These are phyloP conservation scores for Xylariales sp. DNA, from an alignment of 2,329 filamentous ascomycete species.

Conservation along the genomic window DNA sequence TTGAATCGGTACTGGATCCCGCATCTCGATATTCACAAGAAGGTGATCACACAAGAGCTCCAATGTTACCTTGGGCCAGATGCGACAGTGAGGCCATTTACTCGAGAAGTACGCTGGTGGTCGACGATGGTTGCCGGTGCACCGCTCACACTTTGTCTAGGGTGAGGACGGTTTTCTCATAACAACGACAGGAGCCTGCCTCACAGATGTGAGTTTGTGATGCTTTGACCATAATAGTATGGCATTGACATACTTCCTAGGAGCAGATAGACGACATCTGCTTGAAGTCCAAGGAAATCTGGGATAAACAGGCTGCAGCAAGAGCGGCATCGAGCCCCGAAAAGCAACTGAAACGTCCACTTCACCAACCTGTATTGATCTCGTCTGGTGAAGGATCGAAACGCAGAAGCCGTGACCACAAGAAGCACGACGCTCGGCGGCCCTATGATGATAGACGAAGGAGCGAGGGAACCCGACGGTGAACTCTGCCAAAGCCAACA, in stretches of 20 bases:
- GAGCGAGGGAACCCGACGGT: constrained; percentile 22
- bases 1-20: constrained; percentile 60
- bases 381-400: constrained; percentile 34
- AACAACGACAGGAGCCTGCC: constrained; percentile 50
- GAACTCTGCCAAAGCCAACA: constrained; percentile 5
- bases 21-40: constrained; percentile 55
- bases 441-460: constrained; percentile 27
- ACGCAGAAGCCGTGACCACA: constrained; percentile 30
- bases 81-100: constrained; percentile 53
- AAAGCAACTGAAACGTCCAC: constrained; percentile 49
- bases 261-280: constrained; percentile 62
- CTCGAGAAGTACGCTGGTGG: constrained; percentile 43
- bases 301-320: constrained; percentile 52
- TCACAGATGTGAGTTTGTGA: constrained; percentile 49
- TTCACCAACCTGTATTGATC: constrained; percentile 52
- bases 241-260: constrained; percentile 29
- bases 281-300: constrained; percentile 52
- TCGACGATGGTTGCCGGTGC: constrained; percentile 13
- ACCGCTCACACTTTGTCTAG: constrained; percentile 31
- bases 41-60: constrained; percentile 54
- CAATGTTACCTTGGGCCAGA: constrained; percentile 55
- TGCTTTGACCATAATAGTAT: neutral
- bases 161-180: constrained; percentile 59
- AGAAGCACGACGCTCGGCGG: constrained; percentile 23
- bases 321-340: constrained; percentile 40